These are phyloP conservation scores for Camelina sativa DNA, from an alignment of 345 rosid genomes.

Conservation along the genomic window DNA sequence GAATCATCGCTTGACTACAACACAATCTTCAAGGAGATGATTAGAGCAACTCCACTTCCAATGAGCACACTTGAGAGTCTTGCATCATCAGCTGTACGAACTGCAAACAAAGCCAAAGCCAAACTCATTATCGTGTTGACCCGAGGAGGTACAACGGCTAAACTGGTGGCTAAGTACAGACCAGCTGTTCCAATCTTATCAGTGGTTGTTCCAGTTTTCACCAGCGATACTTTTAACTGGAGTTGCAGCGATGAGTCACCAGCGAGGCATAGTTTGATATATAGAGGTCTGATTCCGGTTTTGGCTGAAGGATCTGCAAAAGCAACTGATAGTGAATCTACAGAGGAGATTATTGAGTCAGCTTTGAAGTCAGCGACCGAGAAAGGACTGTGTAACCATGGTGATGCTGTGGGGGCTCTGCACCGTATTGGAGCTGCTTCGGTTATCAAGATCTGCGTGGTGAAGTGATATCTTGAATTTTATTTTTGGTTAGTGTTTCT, in stretches of 20 bases:
- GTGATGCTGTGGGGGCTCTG: conserved; percentile 35
- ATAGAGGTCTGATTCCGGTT: conserved; percentile 30
- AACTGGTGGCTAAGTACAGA: conserved; percentile 34
- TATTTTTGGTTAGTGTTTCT: neutral
- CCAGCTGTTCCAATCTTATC: conserved; percentile 40
- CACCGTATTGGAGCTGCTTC: conserved; percentile 37
- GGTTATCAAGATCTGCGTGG: conserved; percentile 37
- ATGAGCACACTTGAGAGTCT: conserved; percentile 38
- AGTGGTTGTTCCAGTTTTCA: conserved; percentile 54
- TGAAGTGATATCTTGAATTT: conserved; percentile 19
- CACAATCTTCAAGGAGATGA: conserved; percentile 33
- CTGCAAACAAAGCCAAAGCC: conserved; percentile 26
- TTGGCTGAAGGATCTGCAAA: conserved; percentile 30
- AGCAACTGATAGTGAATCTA: conserved; percentile 34
- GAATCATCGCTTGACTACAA: conserved; percentile 32
- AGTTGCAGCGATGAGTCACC: conserved; percentile 58
- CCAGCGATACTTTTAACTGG: conserved; percentile 60
- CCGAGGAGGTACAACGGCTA: conserved; percentile 35
- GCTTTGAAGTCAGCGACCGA: conserved; percentile 24
- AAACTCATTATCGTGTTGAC: conserved; percentile 33
- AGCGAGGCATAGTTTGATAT: conserved; percentile 34
- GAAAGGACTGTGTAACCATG: conserved; percentile 35
- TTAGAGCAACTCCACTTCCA: conserved; percentile 30
- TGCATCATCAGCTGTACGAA: conserved; percentile 36
- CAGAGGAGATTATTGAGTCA: conserved; percentile 27